A percentile compares a stretch with the other conserved stretches of the same genome.
These are phyloP conservation scores for Globisporangium emineosum DNA, from an alignment of 352 stramenopile genomes.

Conservation along the genomic window DNA sequence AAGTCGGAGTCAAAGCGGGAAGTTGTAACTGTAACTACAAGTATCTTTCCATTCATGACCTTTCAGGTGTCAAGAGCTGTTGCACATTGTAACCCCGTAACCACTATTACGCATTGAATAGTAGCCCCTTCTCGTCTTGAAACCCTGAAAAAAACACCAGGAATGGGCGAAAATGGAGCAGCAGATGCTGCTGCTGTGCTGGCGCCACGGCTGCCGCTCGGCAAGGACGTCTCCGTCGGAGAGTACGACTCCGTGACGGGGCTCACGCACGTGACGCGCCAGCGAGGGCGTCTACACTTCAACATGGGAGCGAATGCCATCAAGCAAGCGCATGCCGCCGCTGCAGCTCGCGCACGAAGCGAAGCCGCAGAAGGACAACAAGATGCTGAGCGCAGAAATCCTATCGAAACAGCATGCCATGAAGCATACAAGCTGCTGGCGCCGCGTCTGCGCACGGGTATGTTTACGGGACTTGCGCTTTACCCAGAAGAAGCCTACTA, in stretches of 20 bases:
- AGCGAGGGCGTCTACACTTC: slow-evolving; percentile 71
- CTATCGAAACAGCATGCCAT: neutral
- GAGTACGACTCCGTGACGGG: slow-evolving; percentile 53
- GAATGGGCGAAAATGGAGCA: slow-evolving; percentile 10
- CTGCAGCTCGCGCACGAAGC: neutral
- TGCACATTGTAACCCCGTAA: too few species aligned
- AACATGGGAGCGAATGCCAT: slow-evolving; percentile 58
- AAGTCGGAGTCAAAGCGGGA: too few species aligned
- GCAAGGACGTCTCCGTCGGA: slow-evolving; percentile 56
- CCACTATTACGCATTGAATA: neutral
- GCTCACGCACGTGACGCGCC: slow-evolving; percentile 64
- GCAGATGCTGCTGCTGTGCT: neutral
- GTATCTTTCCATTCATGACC: neutral
- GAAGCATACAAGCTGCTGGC: neutral
- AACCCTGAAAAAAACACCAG: neutral
- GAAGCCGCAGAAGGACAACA: neutral
- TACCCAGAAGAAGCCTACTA: slow-evolving; percentile 72
- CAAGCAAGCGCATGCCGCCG: slow-evolving; percentile 29
- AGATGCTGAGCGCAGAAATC: neutral
- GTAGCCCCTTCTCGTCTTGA: neutral
- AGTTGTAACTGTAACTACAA: neutral
- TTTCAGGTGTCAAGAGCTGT: too few species aligned
- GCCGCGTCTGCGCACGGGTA: slow-evolving; percentile 27
- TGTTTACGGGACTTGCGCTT: slow-evolving; percentile 56
- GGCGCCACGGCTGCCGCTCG: neutral